phyloP scores from a whole-genome alignment of 2,329 filamentous ascomycete genomes.

The Trichoderma breve region DNA sequence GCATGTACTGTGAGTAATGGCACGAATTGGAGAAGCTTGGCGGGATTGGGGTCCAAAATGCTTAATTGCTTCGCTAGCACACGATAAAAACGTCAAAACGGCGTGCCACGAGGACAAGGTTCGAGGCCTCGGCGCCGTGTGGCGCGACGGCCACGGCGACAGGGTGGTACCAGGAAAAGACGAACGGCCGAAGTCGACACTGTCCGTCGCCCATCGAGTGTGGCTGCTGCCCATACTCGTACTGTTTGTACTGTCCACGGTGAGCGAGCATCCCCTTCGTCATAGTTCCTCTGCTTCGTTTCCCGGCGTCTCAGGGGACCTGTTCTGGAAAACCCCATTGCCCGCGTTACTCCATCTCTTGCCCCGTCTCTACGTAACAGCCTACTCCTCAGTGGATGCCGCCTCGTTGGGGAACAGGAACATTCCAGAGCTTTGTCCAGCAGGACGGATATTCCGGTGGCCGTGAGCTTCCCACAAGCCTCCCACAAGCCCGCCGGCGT shows the following conservation, averaged over 20 bases:
- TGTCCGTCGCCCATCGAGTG: not conserved
- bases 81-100: conserved; percentile 9
- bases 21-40: conserved; percentile 5
- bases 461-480: not conserved
- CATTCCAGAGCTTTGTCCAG: conserved; percentile 8
- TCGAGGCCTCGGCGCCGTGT: conserved; percentile 19
- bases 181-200: not conserved
- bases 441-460: conserved; percentile 15
- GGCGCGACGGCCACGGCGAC: conserved; percentile 8
- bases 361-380: conserved; percentile 8
- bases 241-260: conserved; percentile 8
- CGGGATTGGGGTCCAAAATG: not conserved
- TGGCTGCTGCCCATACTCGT: conserved; percentile 1
- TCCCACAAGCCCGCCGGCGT: conserved; percentile 1
- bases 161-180: not conserved
- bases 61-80: conserved; percentile 1
- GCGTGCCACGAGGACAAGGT: conserved; percentile 16
- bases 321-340: conserved; percentile 3
- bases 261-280: conserved; percentile 6
- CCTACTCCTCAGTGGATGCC: conserved; percentile 10
- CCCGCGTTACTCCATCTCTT: conserved; percentile 1
- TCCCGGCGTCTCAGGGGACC: not conserved
- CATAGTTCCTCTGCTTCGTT: not conserved
- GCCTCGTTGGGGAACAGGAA: conserved; percentile 11
- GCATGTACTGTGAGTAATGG: conserved; percentile 10